phyloP scores from a whole-genome alignment of 177 flowering plant species.

The Vitis hybrid region DNA sequence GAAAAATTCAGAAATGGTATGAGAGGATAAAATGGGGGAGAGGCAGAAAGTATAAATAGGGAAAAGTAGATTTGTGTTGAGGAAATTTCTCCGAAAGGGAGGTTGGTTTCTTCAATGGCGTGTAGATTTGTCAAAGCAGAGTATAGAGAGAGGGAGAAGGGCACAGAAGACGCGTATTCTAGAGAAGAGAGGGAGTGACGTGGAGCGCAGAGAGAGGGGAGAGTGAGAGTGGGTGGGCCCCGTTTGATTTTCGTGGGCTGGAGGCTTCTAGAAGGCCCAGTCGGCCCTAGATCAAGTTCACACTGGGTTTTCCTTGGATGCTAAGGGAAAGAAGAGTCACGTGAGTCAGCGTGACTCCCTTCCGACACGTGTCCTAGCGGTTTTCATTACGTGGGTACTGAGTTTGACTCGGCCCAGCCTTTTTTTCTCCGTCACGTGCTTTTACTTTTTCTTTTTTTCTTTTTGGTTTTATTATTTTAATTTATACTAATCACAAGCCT shows the following conservation, averaged over 20 bases:
- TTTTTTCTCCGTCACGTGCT: too few species aligned
- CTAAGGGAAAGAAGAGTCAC: not conserved
- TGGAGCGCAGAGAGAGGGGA: not conserved
- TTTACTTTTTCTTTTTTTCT: too few species aligned
- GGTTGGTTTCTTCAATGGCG: conserved; percentile 26
- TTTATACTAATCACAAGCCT: too few species aligned
- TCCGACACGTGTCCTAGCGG: too few species aligned
- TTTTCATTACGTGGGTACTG: too few species aligned
- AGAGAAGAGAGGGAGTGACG: not conserved
- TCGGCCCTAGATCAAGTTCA: not conserved
- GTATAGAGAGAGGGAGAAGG: not conserved
- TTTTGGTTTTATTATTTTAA: too few species aligned
- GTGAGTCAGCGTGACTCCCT: too few species aligned
- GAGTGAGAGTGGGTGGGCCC: not conserved
- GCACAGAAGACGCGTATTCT: conserved; percentile 14
- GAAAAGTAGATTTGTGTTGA: not conserved
- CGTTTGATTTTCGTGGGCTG: not conserved
- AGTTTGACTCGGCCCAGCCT: too few species aligned
- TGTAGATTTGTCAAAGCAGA: conserved; percentile 44
- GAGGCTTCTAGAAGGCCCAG: conserved; percentile 18
- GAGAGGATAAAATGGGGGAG: not conserved
- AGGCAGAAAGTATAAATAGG: conserved; percentile 8
- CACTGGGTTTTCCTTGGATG: not conserved
- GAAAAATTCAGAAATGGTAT: not conserved
- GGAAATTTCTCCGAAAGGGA: conserved; percentile 37